Conservation (phyloP, 129 eudicot genomes). For the Sambucus nigra region DNA sequence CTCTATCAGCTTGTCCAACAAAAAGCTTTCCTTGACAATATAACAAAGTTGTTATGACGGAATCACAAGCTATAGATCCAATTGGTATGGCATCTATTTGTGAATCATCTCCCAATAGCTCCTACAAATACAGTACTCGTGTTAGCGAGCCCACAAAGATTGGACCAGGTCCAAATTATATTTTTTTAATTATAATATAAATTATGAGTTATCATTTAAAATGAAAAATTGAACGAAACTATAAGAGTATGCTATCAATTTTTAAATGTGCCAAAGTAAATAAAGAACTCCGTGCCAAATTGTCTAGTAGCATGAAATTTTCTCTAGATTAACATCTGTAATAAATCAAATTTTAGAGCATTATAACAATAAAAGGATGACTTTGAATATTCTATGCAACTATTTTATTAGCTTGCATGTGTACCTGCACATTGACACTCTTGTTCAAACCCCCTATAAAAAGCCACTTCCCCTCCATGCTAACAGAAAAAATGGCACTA, state of each 20-base stretch:
- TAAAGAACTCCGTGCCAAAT: too few species aligned
- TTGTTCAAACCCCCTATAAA: conserved; percentile 89
- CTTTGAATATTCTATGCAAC: background rate
- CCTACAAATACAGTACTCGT: conserved; percentile 30
- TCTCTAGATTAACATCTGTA: background rate
- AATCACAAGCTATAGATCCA: conserved; percentile 58
- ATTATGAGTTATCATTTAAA: background rate
- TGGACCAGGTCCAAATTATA: background rate
- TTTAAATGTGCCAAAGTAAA: too few species aligned
- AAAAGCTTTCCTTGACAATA: conserved; percentile 59
- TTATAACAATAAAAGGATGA: background rate
- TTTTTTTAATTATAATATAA: background rate
- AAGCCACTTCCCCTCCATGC: conserved; percentile 60
- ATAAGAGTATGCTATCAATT: too few species aligned
- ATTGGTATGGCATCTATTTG: conserved; percentile 30
- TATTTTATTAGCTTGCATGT: background rate
- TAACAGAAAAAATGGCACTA: conserved; percentile 53
- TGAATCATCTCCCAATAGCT: conserved; percentile 35
- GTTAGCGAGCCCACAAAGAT: background rate
- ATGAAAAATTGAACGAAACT: too few species aligned
- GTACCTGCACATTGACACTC: conserved; percentile 55
- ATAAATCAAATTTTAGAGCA: background rate
- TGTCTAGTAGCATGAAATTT: background rate
- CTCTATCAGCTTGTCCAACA: conserved; percentile 75
- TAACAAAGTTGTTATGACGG: conserved; percentile 55